These are phyloP conservation scores for Rhodotorula sp. DNA, from an alignment of 1,284 basidiomycete genomes.

Conservation along the genomic window DNA sequence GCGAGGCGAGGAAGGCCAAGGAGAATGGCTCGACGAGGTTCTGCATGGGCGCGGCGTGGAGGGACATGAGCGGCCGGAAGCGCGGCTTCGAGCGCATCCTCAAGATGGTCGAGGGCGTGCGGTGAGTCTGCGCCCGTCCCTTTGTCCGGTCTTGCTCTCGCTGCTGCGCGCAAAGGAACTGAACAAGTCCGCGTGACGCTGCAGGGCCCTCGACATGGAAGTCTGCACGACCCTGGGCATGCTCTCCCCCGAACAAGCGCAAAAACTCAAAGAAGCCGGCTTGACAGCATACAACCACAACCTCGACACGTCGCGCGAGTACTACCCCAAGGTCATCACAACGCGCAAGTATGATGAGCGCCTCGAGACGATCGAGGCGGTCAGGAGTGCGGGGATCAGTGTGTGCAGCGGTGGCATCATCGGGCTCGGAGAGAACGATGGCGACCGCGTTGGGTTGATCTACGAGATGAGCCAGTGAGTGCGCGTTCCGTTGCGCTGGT, in stretches of 20 bases:
- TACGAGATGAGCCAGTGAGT: conserved; percentile 85
- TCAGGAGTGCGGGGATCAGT: conserved; percentile 90
- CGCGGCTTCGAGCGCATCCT: conserved; percentile 92
- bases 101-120: conserved; percentile 74
- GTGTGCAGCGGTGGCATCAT: conserved; percentile 97
- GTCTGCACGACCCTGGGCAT: conserved; percentile 98
- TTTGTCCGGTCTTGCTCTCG: not conserved
- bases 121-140: conserved; percentile 49
- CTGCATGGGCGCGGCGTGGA: conserved; percentile 99
- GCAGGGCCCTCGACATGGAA: conserved; percentile 53
- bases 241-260: conserved; percentile 91
- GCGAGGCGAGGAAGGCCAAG: conserved; percentile 77
- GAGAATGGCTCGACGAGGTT: conserved; percentile 94
- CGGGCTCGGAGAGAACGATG: conserved; percentile 86
- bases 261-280: conserved; percentile 87
- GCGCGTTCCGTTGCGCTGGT: not conserved
- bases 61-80: conserved; percentile 90
- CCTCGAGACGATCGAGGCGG: conserved; percentile 81
- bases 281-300: conserved; percentile 99
- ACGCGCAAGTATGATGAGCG: conserved; percentile 93
- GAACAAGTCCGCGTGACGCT: not conserved
- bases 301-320: conserved; percentile 95
- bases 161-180: not conserved
- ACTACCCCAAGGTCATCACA: conserved; percentile 93
- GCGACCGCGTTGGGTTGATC: conserved; percentile 89